phyloP scores from a whole-genome alignment of 2,329 filamentous ascomycete genomes.

The Penicillium sp. region DNA sequence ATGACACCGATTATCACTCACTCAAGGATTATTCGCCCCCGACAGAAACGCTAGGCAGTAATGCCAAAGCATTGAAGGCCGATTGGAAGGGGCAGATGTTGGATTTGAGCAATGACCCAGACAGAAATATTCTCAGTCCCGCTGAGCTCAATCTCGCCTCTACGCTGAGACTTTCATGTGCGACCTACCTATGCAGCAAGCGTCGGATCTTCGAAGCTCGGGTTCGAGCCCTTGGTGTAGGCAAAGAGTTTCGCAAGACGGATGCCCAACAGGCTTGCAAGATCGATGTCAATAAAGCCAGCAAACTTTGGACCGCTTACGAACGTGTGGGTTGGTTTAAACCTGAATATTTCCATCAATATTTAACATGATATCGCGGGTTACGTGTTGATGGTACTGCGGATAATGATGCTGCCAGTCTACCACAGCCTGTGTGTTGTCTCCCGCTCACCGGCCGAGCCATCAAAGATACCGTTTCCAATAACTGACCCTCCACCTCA shows the following conservation, averaged over 20 bases:
- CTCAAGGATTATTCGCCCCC: constrained; percentile 67
- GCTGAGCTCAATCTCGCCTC: constrained; percentile 70
- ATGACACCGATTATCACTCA: constrained; percentile 70
- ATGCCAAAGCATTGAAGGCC: constrained; percentile 65
- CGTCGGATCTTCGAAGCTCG: constrained; percentile 77
- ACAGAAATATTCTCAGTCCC: constrained; percentile 62
- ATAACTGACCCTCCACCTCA: constrained; percentile 5
- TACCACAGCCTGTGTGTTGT: neutral
- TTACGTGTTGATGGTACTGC: neutral
- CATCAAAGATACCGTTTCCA: neutral
- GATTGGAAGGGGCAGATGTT: constrained; percentile 79
- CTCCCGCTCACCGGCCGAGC: neutral
- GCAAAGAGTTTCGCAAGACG: constrained; percentile 87
- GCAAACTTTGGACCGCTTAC: constrained; percentile 81
- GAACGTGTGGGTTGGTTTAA: constrained; percentile 79
- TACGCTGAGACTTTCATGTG: constrained; percentile 71
- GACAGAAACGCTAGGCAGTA: constrained; percentile 54
- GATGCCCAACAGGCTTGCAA: constrained; percentile 94
- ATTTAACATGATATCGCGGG: constrained; percentile 22
- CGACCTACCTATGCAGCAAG: constrained; percentile 86
- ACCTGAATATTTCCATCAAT: constrained; percentile 42
- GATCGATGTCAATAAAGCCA: constrained; percentile 96
- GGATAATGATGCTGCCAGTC: neutral
- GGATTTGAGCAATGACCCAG: constrained; percentile 64
- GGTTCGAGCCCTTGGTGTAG: constrained; percentile 55